These are phyloP conservation scores for Nicotiana benthamiana DNA, from an alignment of 257 asterid species.

Conservation along the genomic window DNA sequence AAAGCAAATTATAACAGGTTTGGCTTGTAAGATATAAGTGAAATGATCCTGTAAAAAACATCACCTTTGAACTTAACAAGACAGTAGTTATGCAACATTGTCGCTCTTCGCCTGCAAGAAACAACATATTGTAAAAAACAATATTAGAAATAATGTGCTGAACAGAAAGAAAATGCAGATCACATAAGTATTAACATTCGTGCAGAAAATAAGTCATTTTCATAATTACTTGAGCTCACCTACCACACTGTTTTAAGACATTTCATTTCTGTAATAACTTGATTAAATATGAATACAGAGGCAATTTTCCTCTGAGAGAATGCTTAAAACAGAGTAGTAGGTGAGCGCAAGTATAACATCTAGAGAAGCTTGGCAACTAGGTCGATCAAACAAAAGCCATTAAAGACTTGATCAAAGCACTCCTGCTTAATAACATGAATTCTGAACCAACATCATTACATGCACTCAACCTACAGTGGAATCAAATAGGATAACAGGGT, in stretches of 20 bases:
- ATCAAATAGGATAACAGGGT: background rate
- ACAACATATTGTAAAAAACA: background rate
- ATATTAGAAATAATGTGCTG: slow-evolving; percentile 45
- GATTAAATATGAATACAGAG: background rate
- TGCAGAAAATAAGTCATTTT: background rate
- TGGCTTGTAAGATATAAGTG: background rate
- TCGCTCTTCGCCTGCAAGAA: slow-evolving; percentile 48
- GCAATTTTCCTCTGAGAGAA: background rate
- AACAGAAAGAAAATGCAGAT: slow-evolving; percentile 31
- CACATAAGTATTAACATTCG: background rate
- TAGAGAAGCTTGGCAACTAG: no score
- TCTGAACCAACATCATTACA: no score
- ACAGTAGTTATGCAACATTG: slow-evolving; percentile 50
- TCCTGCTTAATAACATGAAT: no score
- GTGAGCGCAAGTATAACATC: background rate
- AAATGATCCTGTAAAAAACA: background rate
- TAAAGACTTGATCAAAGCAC: no score
- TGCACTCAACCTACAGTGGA: no score
- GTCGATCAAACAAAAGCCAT: no score
- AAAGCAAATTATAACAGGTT: background rate
- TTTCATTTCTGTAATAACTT: background rate
- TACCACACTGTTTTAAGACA: no score
- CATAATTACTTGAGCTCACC: background rate
- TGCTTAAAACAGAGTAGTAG: background rate
- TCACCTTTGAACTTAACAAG: slow-evolving; percentile 69